Evolutionary conservation across 768 basidiomycete genomes (phyloP), one percentile per base, ranked within the genome.

Genomic region (Paxillus rubicundulus): DNA sequence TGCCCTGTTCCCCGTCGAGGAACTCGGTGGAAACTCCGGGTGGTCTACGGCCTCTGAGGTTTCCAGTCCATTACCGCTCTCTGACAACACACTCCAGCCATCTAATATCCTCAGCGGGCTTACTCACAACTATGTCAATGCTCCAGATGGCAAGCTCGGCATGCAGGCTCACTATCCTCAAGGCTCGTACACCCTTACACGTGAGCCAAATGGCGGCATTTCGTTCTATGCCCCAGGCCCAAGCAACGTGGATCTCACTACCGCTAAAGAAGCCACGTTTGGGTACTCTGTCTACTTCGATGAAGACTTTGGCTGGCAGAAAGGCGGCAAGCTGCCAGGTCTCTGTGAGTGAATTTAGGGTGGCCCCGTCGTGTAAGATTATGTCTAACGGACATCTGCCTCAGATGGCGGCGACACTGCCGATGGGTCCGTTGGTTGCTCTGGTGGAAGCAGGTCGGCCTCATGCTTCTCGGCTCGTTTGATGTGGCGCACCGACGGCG

Each of bases 241-340:
- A 6, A 28, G 57, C 33, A 59, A 67, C 54, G 73, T 83, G 42
- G 78, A 82, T 63, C 69, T 86, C 54, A 76, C 76, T 46, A 77
- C 69, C 4, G 87, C 85, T 17, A 85, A 82, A 63, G 86, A 88
- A 58, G 80, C 81, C 12, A 82, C 82, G 2, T 79, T 89, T 58
- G 79, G 68, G 0, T 80, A 80, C 70, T 80, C 82, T 1, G 78
- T 86, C 30, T 83, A 72, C 71, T 86, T 89, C 70, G 70, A 77
- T 28, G 64, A 75, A 13, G 86, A 79, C 27, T 88, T 85, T 64
- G 74, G 75, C n/a, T 88, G 79, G 70, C 74, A 81, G 57, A 76
- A 75, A 59, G 86, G 87, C 52, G 87, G 87, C 40, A 89, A 87
- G 67, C 74, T 89, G 21, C 87, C 86, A 17, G 87, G 86, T 57